A percentile compares a stretch with the other conserved stretches of the same genome.
Evolutionary conservation across 2,329 filamentous ascomycete species (phyloP).

Genomic region (Fusarium sp.): DNA sequence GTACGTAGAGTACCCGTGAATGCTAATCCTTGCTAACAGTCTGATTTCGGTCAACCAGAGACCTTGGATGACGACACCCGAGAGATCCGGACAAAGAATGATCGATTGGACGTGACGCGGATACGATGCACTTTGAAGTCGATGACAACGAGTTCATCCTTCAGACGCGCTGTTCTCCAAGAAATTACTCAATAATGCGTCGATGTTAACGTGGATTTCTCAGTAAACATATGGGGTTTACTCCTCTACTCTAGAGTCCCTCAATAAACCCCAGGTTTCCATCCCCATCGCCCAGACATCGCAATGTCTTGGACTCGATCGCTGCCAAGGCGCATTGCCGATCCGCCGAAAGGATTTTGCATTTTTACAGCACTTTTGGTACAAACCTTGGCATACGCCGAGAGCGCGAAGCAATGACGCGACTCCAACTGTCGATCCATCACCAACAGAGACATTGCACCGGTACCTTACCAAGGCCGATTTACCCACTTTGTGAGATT

Average conservation of each 20-base stretch:
- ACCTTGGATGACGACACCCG: conserved; percentile 32
- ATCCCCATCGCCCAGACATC: conserved; percentile 2
- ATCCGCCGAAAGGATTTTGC: conserved; percentile 7
- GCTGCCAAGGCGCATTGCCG: conserved; percentile 32
- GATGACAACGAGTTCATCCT: neutral
- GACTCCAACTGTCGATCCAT: conserved; percentile 10
- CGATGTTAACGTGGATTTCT: neutral
- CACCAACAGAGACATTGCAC: neutral
- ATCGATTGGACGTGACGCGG: neutral
- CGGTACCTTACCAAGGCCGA: neutral
- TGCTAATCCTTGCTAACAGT: conserved; percentile 7
- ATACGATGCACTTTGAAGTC: neutral
- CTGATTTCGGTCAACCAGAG: neutral
- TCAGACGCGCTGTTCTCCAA: neutral
- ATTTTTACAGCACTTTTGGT: neutral
- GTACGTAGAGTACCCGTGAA: neutral
- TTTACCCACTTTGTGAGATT: neutral
- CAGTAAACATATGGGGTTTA: neutral
- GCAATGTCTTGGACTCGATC: neutral
- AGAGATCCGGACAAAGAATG: conserved; percentile 23
- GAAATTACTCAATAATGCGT: too few relatives aligned
- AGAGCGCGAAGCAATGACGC: conserved; percentile 19
- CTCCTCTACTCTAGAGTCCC: neutral
- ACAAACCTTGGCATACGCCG: conserved; percentile 22
- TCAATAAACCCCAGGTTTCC: conserved; percentile 9